These are phyloP conservation scores for Tetracladium maxilliforme DNA, from an alignment of 2,329 filamentous ascomycete genomes.

Conservation along the genomic window DNA sequence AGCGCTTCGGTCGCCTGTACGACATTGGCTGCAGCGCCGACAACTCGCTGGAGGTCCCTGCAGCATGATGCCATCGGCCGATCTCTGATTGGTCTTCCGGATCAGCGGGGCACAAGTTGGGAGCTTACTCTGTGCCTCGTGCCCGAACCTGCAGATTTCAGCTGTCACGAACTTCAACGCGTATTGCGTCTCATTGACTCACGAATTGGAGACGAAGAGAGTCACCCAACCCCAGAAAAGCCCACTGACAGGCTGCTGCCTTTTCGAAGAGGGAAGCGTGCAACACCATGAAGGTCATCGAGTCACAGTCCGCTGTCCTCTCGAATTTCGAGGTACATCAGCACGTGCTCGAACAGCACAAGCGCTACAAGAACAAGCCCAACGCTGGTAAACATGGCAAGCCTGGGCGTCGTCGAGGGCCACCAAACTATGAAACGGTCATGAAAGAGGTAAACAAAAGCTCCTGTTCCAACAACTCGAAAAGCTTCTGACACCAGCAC, in stretches of 20 bases:
- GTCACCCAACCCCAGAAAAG: constrained; percentile 1
- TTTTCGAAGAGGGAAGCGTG: constrained; percentile 1
- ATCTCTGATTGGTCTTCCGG: too few relatives aligned
- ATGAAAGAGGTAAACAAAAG: constrained; percentile 41
- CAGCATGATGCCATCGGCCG: too few relatives aligned
- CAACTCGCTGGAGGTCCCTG: too few relatives aligned
- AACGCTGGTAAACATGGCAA: constrained; percentile 14
- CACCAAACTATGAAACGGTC: constrained; percentile 43
- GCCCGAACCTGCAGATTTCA: too few relatives aligned
- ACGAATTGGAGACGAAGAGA: constrained; percentile 1
- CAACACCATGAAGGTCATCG: constrained; percentile 49
- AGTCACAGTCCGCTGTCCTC: constrained; percentile 53
- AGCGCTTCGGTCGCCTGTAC: too few relatives aligned
- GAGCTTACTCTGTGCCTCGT: too few relatives aligned
- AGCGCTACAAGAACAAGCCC: constrained; percentile 21
- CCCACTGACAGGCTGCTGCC: constrained; percentile 1
- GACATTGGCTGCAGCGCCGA: too few relatives aligned
- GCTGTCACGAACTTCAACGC: too few relatives aligned
- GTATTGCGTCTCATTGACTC: too few relatives aligned
- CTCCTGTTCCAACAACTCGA: not conserved
- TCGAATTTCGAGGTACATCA: constrained; percentile 61
- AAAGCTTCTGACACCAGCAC: constrained; percentile 4
- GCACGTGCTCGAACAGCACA: constrained; percentile 42
- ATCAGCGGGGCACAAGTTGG: too few relatives aligned
- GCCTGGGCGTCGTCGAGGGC: constrained; percentile 23